phyloP scores from a whole-genome alignment of 2,329 filamentous ascomycete genomes.

The Trichothecium sympodiale region DNA sequence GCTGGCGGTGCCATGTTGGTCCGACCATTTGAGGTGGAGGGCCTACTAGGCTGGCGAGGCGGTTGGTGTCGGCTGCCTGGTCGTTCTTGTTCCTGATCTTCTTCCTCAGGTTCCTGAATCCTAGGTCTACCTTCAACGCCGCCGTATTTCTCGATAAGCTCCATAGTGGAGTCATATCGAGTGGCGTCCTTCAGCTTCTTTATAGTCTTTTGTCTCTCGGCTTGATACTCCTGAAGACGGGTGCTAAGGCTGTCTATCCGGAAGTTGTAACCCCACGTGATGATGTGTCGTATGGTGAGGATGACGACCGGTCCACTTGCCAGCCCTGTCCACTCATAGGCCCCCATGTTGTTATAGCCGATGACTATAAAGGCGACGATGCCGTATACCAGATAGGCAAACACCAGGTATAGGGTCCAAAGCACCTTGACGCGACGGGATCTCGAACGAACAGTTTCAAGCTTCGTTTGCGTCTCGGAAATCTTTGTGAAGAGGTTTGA shows the following conservation, averaged over 20 bases:
- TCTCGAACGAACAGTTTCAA: slow-evolving; percentile 62
- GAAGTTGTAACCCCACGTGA: slow-evolving; percentile 64
- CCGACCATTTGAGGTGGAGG: slow-evolving; percentile 18
- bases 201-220: slow-evolving; percentile 76
- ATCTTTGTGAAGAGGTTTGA: slow-evolving; percentile 77
- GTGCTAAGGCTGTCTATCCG: slow-evolving; percentile 60
- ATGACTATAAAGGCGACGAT: slow-evolving; percentile 77
- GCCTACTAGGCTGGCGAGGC: slow-evolving; percentile 8
- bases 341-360: slow-evolving; percentile 67
- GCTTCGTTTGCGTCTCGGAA: slow-evolving; percentile 55
- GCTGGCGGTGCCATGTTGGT: slow-evolving; percentile 45
- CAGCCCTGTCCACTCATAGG: slow-evolving; percentile 68
- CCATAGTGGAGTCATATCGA: slow-evolving; percentile 88
- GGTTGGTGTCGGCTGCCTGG: not conserved
- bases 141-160: slow-evolving; percentile 90
- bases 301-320: slow-evolving; percentile 61
- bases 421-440: slow-evolving; percentile 73
- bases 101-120: slow-evolving; percentile 6
- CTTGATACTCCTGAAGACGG: slow-evolving; percentile 63
- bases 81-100: slow-evolving; percentile 8
- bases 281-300: not conserved
- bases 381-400: slow-evolving; percentile 79
- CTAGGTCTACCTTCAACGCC: slow-evolving; percentile 43
- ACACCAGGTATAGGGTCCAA: slow-evolving; percentile 80
- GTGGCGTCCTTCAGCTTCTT: slow-evolving; percentile 91